Evolutionary conservation across 177 flowering plant genomes (phyloP), one percentile per base, ranked within the genome.

Genomic region (Vitis hybrid): DNA sequence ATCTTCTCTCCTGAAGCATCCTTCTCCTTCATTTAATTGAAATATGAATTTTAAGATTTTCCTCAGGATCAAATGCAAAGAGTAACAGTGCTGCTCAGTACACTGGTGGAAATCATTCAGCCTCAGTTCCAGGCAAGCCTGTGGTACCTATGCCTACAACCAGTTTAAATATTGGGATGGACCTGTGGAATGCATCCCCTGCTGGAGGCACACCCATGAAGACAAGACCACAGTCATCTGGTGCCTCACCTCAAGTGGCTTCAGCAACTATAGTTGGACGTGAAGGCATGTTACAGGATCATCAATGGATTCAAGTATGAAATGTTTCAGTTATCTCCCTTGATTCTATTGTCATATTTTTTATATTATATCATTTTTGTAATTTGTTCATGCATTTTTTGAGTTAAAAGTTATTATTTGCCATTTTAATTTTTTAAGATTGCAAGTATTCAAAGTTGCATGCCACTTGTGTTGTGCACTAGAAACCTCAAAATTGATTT

Each of bases 161-260:
- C 65, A 63, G 64, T 55, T 71, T 71, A 67, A 71, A 71, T 48
- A 58, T 58, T 41, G 71, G 63, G 41, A 68, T 68, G 71, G 70
- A 67, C 61, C 30, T 58, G 14, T 67, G 70, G 62, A 67, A 48
- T 58, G 18, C 67, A 53, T 54, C 66, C 11, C 64, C 65, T 51
- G 55, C 62, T 70, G 67, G 73, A 56, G 68, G 27, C 49, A 54
- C 61, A 58, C 13, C 68, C 11, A 51, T 21, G 56, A 68, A 68
- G 20, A 57, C 24, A 50, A 64, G 58, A 65, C 63, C 74, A 56
- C 46, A 30, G 57, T 41, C 41, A 12, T 41, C 66, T 55, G 57
- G n/a, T 70, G 35, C n/a, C 52, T 56, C 68, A 46, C 27, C 57
- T 20, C 67, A 57, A 48, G 53, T 58, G 15, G 68, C 61, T 59